Conservation (phyloP, 1,284 basidiomycete genomes). For the Polyporus tsugae region DNA sequence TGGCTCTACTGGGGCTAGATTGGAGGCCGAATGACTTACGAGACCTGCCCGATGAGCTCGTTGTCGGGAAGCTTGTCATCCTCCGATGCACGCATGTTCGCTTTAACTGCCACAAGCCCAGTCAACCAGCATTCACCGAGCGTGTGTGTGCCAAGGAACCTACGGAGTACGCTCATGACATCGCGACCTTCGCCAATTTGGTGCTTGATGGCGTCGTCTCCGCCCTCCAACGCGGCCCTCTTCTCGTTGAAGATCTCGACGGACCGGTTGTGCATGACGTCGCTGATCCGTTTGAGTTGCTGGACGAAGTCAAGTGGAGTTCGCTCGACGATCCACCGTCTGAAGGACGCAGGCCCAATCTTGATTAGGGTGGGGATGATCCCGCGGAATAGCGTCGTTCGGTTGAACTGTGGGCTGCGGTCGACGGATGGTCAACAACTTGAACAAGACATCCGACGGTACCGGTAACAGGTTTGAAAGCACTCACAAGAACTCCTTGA, state of each 20-base stretch:
- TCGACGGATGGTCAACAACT: not conserved
- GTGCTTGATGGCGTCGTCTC: conserved; percentile 35
- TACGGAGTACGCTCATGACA: conserved; percentile 44
- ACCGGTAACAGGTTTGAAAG: not conserved
- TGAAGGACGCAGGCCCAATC: conserved; percentile 25
- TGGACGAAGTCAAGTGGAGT: conserved; percentile 21
- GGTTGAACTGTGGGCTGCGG: conserved; percentile 28
- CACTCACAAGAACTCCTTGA: conserved; percentile 40
- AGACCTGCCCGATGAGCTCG: conserved; percentile 45
- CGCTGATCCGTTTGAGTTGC: conserved; percentile 29
- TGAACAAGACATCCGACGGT: not conserved
- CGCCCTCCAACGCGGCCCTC: conserved; percentile 33
- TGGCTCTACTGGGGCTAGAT: not conserved
- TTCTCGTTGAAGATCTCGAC: conserved; percentile 33
- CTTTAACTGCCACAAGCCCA: conserved; percentile 35
- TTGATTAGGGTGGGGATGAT: conserved; percentile 12
- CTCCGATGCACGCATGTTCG: conserved; percentile 38
- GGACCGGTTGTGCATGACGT: conserved; percentile 32
- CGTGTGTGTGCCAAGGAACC: conserved; percentile 14
- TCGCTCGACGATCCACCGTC: conserved; percentile 24
- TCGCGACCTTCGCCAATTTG: conserved; percentile 41
- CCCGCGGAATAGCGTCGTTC: conserved; percentile 20
- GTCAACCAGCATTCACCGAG: not conserved
- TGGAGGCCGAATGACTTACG: conserved; percentile 31
- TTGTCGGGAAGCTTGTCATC: conserved; percentile 42